Conservation (phyloP, 306 rosid species). For the Abrus precatorius region DNA sequence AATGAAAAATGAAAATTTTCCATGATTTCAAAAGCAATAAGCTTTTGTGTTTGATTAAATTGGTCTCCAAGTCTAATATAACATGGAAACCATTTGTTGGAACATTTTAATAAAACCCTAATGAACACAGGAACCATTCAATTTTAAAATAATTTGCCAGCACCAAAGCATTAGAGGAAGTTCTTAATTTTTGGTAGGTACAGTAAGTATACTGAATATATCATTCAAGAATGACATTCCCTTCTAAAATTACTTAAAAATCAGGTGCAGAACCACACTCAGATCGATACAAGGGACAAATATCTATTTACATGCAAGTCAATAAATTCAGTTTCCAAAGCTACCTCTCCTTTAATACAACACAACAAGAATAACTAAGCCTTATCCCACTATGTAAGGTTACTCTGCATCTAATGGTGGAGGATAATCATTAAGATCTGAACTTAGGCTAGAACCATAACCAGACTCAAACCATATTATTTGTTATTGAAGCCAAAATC, state of each 20-base stretch:
- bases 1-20: slow-evolving; percentile 11
- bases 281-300: background rate
- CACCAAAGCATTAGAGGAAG: slow-evolving; percentile 3
- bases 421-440: background rate
- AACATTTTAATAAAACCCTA: slow-evolving; percentile 16
- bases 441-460: background rate
- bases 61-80: background rate
- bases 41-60: background rate
- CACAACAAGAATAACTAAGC: too few species aligned
- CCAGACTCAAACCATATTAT: slow-evolving; percentile 7
- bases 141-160: too few species aligned
- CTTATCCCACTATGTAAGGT: too few species aligned
- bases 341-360: too few species aligned
- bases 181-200: slow-evolving; percentile 20
- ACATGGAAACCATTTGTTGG: slow-evolving; percentile 23
- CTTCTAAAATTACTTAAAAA: background rate
- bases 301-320: slow-evolving; percentile 14
- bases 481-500: background rate
- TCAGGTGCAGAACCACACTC: background rate
- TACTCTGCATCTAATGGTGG: background rate
- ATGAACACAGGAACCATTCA: background rate
- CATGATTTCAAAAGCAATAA: background rate
- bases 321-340: background rate
- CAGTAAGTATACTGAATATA: slow-evolving; percentile 23
- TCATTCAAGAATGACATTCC: slow-evolving; percentile 18